A percentile compares a stretch with the other conserved stretches of the same genome.
Conservation (phyloP, 2,329 filamentous ascomycete genomes). For the Xylariaceae sp. region DNA sequence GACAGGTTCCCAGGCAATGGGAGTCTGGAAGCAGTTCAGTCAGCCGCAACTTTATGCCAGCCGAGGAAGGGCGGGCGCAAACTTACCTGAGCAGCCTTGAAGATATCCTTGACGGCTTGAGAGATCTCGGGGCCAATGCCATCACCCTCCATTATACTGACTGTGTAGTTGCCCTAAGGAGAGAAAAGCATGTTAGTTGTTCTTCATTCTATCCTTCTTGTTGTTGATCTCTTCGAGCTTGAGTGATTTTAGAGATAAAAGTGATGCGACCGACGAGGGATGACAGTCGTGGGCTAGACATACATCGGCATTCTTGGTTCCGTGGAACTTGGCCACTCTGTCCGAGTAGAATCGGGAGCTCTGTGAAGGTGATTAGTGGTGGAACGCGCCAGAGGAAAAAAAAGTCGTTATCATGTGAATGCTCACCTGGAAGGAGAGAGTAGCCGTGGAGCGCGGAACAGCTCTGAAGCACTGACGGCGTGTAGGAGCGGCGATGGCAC, state of each 20-base stretch:
- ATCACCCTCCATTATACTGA: constrained; percentile 97
- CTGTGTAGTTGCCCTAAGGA: constrained; percentile 82
- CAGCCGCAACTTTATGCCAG: neutral
- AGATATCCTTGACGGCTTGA: constrained; percentile 98
- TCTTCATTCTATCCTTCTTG: constrained; percentile 15
- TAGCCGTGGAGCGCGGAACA: constrained; percentile 53
- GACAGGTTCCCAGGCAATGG: constrained; percentile 94
- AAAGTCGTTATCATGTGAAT: too few relatives aligned
- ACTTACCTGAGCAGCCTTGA: constrained; percentile 83
- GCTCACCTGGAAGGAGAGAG: constrained; percentile 55
- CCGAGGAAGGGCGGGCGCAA: constrained; percentile 1
- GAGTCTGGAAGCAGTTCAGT: constrained; percentile 52
- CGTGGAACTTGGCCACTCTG: constrained; percentile 86
- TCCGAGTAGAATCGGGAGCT: constrained; percentile 60
- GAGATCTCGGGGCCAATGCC: constrained; percentile 98
- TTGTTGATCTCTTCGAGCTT: constrained; percentile 25
- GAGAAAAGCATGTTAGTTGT: constrained; percentile 1
- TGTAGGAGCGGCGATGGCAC: constrained; percentile 71
- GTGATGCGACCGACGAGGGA: constrained; percentile 13
- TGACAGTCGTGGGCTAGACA: constrained; percentile 32
- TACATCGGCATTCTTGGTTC: constrained; percentile 83
- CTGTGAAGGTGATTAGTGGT: constrained; percentile 34
- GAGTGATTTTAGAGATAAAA: constrained; percentile 38
- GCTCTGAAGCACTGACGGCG: constrained; percentile 75
- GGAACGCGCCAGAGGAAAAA: too few relatives aligned